Evolutionary conservation across 257 asterid genomes (phyloP).

Genomic region (Fraxinus anomala): DNA sequence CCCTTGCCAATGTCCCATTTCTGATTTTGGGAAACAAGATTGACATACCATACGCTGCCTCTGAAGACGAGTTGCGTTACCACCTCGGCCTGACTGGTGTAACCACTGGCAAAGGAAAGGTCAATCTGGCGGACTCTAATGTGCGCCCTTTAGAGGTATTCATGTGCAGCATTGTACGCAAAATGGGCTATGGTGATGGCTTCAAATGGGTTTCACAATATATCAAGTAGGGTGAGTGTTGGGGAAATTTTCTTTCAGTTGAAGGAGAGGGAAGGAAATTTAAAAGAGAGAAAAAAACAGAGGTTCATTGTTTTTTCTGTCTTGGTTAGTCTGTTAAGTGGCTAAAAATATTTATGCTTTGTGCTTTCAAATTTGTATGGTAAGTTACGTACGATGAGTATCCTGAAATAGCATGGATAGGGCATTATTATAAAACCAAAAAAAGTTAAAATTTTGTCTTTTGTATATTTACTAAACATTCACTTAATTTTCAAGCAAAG

Average conservation of each 20-base stretch:
- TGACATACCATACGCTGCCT: constrained; percentile 30
- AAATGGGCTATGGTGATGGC: constrained; percentile 23
- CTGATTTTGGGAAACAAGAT: constrained; percentile 30
- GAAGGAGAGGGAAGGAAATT: neutral
- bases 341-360: neutral
- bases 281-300: neutral
- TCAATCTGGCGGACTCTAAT: constrained; percentile 22
- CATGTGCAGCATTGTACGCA: constrained; percentile 31
- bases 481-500: neutral
- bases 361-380: neutral
- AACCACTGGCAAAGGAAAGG: constrained; percentile 30
- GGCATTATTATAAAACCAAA: neutral
- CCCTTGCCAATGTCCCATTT: constrained; percentile 25
- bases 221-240: constrained; percentile 4
- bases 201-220: constrained; percentile 28
- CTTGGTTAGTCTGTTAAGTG: neutral
- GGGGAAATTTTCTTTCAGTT: neutral
- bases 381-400: neutral
- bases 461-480: too few species aligned
- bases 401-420: neutral
- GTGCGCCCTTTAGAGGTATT: constrained; percentile 28
- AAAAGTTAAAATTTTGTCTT: too few species aligned
- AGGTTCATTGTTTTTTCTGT: neutral
- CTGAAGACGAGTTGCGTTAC: constrained; percentile 25
- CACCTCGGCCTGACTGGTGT: constrained; percentile 27